Base-by-base conservation (phyloP, 768 basidiomycete species). In the Hypholoma fasciculare region DNA sequence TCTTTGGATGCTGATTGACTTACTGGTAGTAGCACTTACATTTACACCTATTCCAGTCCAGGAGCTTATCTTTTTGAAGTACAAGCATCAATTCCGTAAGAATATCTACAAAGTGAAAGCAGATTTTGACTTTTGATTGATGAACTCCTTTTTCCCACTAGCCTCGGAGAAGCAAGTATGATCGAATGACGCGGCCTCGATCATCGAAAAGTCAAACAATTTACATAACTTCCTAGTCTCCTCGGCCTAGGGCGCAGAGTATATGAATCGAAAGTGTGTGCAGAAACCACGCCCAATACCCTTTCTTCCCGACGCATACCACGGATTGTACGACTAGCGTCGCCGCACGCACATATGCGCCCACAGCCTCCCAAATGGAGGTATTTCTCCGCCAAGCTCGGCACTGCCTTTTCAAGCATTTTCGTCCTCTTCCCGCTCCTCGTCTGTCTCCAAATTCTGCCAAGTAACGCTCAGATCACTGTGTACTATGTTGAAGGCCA, bases 401-500 rank as follows among this genome's bases (percentile, higher is more conserved):
- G 38, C 16, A 23, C 26, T 17, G 26, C 12, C 23, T 16, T 49
- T 12, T 11, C 48, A 34, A 30, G 44, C 44, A 23, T 46, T 46
- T 46, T 46, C 19, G 7, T 20, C 49, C 14, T 52, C 51, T 14
- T 52, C 16, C 19, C 40, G 13, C 17, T 39, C 4, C 13, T 42
- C 36, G 38, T 23, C 17, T 16, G 11, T 16, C 20, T 42, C 36
- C 51, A 52, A 20, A 14, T 52, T 8, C 36, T 20, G 14, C 51
- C 51, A 0, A 20, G 51, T 52, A 12, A 12, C 4, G 51, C 68
- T 11, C 48, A 49, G 48, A 69, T 78, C 12, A 77, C 77, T 6
- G 64, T 77, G 1, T 77, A 76, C 55, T 72, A 71, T 47, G 62
- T 51, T 5, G 63, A 63, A 26, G 72, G 71, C 38, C 71, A 77